phyloP scores from a whole-genome alignment of 768 basidiomycete species.

The Calocera cornea region DNA sequence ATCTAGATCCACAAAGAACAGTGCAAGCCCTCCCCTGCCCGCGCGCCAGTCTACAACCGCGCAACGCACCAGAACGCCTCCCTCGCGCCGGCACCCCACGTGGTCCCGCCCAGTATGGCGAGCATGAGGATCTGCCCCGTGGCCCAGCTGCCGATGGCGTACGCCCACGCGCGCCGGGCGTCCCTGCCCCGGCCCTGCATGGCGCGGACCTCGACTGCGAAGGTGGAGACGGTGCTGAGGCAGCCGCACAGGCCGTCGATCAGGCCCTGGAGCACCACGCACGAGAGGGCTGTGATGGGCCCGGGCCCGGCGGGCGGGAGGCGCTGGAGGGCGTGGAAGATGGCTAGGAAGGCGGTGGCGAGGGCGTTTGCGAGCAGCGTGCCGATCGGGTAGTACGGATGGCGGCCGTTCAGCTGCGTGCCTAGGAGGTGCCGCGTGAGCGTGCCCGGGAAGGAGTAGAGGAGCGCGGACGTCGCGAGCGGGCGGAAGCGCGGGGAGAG shows the following conservation, averaged over 20 bases:
- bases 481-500: constrained; percentile 56
- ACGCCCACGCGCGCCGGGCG: constrained; percentile 47
- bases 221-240: constrained; percentile 87
- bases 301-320: neutral
- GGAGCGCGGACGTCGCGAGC: constrained; percentile 69
- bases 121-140: constrained; percentile 56
- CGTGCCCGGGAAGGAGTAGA: constrained; percentile 83
- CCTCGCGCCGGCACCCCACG: constrained; percentile 31
- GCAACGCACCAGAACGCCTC: neutral
- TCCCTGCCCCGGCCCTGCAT: constrained; percentile 24
- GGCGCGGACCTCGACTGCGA: constrained; percentile 61
- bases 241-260: constrained; percentile 91
- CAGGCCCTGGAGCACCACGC: constrained; percentile 66
- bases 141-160: constrained; percentile 55
- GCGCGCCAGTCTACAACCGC: neutral
- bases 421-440: constrained; percentile 73
- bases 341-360: constrained; percentile 72
- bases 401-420: constrained; percentile 49
- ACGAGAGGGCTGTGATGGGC: constrained; percentile 29
- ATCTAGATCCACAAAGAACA: too few species aligned
- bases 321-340: constrained; percentile 58
- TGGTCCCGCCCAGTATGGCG: constrained; percentile 55
- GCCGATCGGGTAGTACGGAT: constrained; percentile 55
- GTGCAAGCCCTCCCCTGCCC: too few species aligned
- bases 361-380: constrained; percentile 62